A percentile compares a stretch with the other conserved stretches of the same genome.
Evolutionary conservation across 495 filamentous ascomycete genomes (phyloP).

Genomic region (Xylaria nigripes): DNA sequence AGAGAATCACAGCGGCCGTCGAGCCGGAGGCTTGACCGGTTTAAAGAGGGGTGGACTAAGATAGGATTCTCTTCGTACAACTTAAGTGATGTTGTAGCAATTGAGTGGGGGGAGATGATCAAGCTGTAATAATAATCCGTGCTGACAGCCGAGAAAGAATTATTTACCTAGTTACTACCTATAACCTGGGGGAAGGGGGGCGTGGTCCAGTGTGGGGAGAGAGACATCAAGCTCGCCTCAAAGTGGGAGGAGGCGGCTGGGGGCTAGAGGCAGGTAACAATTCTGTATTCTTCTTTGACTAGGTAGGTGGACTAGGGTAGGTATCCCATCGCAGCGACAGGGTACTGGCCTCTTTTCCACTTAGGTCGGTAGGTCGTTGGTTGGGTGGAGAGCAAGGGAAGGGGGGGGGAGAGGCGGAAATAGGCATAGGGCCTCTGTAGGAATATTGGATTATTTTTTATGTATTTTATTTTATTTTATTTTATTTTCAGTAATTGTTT

Average conservation of each 20-base stretch:
- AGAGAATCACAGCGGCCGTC: slow-evolving; percentile 23
- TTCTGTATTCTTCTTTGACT: slow-evolving; percentile 4
- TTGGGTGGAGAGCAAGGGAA: slow-evolving; percentile 7
- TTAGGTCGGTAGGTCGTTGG: background rate
- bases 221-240: background rate
- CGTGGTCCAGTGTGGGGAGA: slow-evolving; percentile 1
- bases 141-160: slow-evolving; percentile 8
- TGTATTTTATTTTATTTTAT: too few species aligned
- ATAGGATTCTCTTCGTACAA: slow-evolving; percentile 5
- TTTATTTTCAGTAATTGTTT: too few species aligned
- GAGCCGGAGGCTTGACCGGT: slow-evolving; percentile 28
- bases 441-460: too few species aligned
- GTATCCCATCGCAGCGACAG: slow-evolving; percentile 7
- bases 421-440: background rate
- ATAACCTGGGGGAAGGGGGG: background rate
- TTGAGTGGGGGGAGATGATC: slow-evolving; percentile 5
- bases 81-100: slow-evolving; percentile 1
- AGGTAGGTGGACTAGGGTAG: background rate
- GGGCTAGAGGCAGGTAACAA: slow-evolving; percentile 3
- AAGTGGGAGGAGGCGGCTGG: slow-evolving; percentile 1
- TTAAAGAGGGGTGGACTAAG: slow-evolving; percentile 29
- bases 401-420: background rate
- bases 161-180: background rate
- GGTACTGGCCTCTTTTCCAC: background rate
- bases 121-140: slow-evolving; percentile 11